Percentiles rank a stretch among this genome's conserved stretches.
These are phyloP conservation scores for Ambispora gerdemannii DNA, from an alignment of 192 early-diverging fungal species.

Conservation along the genomic window DNA sequence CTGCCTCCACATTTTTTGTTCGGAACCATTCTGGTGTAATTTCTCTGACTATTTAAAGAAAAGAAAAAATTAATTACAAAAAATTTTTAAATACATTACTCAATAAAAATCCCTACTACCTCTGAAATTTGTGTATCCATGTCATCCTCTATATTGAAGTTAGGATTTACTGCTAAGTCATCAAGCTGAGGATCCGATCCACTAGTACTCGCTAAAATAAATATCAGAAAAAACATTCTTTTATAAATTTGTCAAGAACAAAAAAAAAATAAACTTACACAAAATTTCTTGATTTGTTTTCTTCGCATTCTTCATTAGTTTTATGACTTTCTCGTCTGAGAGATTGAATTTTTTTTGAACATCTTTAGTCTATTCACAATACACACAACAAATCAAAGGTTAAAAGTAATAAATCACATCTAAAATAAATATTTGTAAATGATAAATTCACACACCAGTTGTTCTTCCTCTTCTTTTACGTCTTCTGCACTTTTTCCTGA, in stretches of 20 bases:
- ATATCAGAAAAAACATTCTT: neutral
- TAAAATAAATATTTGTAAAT: neutral
- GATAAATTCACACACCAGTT: conserved; percentile 36
- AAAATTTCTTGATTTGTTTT: conserved; percentile 21
- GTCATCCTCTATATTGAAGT: conserved; percentile 12
- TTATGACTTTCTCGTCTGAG: conserved; percentile 47
- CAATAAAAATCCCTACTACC: neutral
- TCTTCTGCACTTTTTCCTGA: conserved; percentile 18
- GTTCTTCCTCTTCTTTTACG: conserved; percentile 40
- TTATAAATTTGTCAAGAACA: neutral
- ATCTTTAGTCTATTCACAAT: conserved; percentile 42
- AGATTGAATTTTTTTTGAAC: conserved; percentile 55
- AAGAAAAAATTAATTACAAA: neutral
- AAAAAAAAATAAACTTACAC: conserved; percentile 12
- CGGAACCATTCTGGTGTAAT: conserved; percentile 32
- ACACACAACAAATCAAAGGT: too few species aligned
- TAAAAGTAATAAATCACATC: neutral
- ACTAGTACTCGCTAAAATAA: neutral
- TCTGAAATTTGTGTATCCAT: conserved; percentile 5
- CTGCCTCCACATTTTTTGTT: conserved; percentile 58
- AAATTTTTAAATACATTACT: too few species aligned
- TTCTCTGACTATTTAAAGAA: conserved; percentile 4
- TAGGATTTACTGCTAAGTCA: conserved; percentile 6
- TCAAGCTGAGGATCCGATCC: conserved; percentile 25
- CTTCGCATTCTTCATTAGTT: conserved; percentile 44